Evolutionary conservation across 163 green algal species (phyloP), one percentile per base, ranked within the genome.

Genomic region (Volvox carteri): DNA sequence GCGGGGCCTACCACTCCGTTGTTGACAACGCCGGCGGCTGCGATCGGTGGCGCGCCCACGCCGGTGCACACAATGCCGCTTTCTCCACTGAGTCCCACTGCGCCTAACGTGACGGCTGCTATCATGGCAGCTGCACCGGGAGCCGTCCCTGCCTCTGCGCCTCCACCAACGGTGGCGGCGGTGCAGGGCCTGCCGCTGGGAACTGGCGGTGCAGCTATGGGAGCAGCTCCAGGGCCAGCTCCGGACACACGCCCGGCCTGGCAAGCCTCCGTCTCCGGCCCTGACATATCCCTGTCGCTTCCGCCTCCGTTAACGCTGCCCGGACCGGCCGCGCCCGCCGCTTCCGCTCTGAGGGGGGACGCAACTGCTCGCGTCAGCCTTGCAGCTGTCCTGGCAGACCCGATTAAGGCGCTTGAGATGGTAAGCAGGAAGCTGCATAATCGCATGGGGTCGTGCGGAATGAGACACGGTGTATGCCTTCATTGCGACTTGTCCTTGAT

Each of bases 341-440:
- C 3, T 1, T 28, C 41, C 16, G 25, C 39, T 33, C 28, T 12
- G 73, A 18, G 44, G 46, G 28, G 23, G 65, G 12, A 65, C 25
- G 30, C 52, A 44, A 19, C 73, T 19, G 25, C 33, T 19, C 30
- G 39, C 75, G 30, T 37, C 33, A 75, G 68, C 50, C 48, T 88
- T 33, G 83, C 83, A 14, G 42, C 28, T 23, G 14, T 28, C 0
- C 48, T 88, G 25, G 68, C 11, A 0, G 67, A 80, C 25, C 83
- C 67, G 16, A 88, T 88, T 14, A 81, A 80, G 50, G 83, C 67
- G 0, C 68, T 88, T n/a, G 81, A 87, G 35, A 56, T 87, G 81
- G 81, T 87, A 28, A 65, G 65, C 21, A n/a, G n/a, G n/a, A n/a
- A n/a, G n/a, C n/a, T n/a, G n/a, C n/a, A n/a, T n/a, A n/a, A n/a